A percentile compares a stretch with the other conserved stretches of the same genome.
Conservation (phyloP, 352 stramenopile species). For the Phytopythium mirpurense region DNA sequence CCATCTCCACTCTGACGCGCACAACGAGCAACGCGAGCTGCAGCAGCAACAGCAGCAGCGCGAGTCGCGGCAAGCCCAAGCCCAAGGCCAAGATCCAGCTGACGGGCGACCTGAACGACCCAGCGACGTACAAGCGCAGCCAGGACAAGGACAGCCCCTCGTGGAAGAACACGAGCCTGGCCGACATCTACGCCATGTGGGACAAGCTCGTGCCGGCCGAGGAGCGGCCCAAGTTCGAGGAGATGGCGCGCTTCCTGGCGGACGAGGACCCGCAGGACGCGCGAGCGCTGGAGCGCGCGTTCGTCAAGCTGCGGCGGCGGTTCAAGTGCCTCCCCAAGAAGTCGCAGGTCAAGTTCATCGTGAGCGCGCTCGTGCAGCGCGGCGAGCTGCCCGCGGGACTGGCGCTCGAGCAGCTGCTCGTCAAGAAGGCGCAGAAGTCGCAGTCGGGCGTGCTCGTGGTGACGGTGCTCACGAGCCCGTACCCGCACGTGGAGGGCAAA, state of each 20-base stretch:
- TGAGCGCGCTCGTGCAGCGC: constrained; percentile 70
- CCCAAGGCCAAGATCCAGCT: background rate
- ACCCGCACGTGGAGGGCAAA: constrained; percentile 72
- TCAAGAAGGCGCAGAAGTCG: constrained; percentile 89
- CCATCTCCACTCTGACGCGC: background rate
- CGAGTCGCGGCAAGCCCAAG: background rate
- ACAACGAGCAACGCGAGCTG: background rate
- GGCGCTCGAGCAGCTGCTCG: constrained; percentile 66
- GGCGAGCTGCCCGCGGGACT: constrained; percentile 39
- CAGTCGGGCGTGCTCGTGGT: constrained; percentile 89
- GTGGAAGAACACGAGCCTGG: constrained; percentile 81
- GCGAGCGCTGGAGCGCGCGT: constrained; percentile 79
- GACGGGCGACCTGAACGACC: constrained; percentile 59
- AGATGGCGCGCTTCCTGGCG: constrained; percentile 82
- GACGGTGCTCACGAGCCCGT: constrained; percentile 90
- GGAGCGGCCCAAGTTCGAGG: constrained; percentile 64
- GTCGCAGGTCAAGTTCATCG: constrained; percentile 88
- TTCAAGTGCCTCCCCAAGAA: constrained; percentile 91
- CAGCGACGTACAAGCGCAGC: constrained; percentile 84
- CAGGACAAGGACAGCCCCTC: constrained; percentile 22
- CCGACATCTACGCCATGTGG: constrained; percentile 86
- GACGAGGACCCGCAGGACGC: constrained; percentile 63
- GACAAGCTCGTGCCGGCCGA: constrained; percentile 74
- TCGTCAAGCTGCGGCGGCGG: constrained; percentile 73
- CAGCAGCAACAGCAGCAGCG: background rate